phyloP scores from a whole-genome alignment of 495 filamentous ascomycete genomes.

The Penicillium macrosclerotiorum region DNA sequence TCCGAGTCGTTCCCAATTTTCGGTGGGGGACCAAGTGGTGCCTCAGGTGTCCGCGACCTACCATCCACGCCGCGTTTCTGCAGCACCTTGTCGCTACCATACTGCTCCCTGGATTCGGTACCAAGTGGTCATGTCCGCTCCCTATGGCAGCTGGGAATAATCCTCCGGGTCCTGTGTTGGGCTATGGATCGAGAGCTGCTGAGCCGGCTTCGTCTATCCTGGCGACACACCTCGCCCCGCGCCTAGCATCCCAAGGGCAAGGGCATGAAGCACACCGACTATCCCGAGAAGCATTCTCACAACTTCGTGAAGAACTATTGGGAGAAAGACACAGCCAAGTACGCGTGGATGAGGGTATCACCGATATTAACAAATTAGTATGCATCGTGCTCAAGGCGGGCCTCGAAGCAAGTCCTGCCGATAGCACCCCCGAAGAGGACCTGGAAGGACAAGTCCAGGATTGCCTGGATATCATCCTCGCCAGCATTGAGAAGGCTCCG shows the following conservation, averaged over 20 bases:
- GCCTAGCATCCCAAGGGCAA: conserved; percentile 42
- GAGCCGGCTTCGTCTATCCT: conserved; percentile 65
- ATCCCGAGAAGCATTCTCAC: conserved; percentile 56
- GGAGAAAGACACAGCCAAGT: conserved; percentile 39
- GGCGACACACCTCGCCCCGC: conserved; percentile 60
- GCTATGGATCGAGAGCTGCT: conserved; percentile 21
- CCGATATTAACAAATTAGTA: conserved; percentile 78
- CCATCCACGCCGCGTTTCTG: not conserved
- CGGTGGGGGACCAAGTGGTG: conserved; percentile 1
- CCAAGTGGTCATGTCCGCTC: conserved; percentile 17
- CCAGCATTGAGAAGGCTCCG: conserved; percentile 72
- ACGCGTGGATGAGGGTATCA: conserved; percentile 60
- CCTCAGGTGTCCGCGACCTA: conserved; percentile 26
- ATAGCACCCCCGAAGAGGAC: conserved; percentile 51
- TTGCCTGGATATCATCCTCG: conserved; percentile 70
- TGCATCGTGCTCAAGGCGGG: conserved; percentile 80
- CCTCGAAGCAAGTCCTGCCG: conserved; percentile 59
- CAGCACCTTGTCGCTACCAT: conserved; percentile 2
- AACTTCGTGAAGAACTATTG: conserved; percentile 65
- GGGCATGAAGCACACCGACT: conserved; percentile 38
- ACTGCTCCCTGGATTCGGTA: no score
- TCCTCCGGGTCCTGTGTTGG: conserved; percentile 11
- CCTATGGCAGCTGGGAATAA: conserved; percentile 29
- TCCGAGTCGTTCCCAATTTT: not conserved
- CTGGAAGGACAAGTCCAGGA: conserved; percentile 58